Conservation (phyloP, 441 rosid species). For the Syzygium syzygioides region DNA sequence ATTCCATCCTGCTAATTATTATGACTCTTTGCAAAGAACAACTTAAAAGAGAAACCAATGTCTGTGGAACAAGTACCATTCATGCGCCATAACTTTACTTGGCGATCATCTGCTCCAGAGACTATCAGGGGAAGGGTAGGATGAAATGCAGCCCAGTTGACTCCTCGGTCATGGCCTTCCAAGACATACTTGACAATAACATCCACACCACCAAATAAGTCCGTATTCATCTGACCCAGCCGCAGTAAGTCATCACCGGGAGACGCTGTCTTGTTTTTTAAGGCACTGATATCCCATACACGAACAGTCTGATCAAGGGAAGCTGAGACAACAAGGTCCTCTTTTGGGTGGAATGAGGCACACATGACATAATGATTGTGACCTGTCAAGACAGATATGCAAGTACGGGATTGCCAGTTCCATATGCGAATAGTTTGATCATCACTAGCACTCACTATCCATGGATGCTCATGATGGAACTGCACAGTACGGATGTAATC, state of each 20-base stretch:
- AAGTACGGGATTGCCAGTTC: conserved; percentile 91
- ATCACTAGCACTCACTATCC: conserved; percentile 96
- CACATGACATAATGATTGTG: conserved; percentile 96
- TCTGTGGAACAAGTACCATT: conserved; percentile 41
- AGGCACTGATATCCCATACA: conserved; percentile 89
- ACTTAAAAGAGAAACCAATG: neutral
- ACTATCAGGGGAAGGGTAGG: conserved; percentile 81
- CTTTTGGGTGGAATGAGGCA: conserved; percentile 90
- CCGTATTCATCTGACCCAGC: conserved; percentile 75
- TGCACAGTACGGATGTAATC: conserved; percentile 89
- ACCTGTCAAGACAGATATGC: conserved; percentile 77
- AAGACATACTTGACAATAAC: conserved; percentile 87
- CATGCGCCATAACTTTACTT: conserved; percentile 87
- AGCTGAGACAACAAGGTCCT: conserved; percentile 86
- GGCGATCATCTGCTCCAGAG: conserved; percentile 91
- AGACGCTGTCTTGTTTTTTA: conserved; percentile 77
- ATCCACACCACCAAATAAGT: conserved; percentile 86
- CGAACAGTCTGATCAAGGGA: conserved; percentile 92
- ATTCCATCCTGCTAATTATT: neutral
- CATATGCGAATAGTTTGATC: conserved; percentile 88
- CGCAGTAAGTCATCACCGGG: conserved; percentile 86
- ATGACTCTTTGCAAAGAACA: neutral
- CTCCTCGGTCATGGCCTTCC: conserved; percentile 95
- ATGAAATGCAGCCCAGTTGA: conserved; percentile 94
- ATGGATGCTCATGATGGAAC: conserved; percentile 79